Percentiles rank a stretch among this genome's conserved stretches.
phyloP scores from a whole-genome alignment of 495 filamentous ascomycete species.

The Annulohypoxylon nitens region DNA sequence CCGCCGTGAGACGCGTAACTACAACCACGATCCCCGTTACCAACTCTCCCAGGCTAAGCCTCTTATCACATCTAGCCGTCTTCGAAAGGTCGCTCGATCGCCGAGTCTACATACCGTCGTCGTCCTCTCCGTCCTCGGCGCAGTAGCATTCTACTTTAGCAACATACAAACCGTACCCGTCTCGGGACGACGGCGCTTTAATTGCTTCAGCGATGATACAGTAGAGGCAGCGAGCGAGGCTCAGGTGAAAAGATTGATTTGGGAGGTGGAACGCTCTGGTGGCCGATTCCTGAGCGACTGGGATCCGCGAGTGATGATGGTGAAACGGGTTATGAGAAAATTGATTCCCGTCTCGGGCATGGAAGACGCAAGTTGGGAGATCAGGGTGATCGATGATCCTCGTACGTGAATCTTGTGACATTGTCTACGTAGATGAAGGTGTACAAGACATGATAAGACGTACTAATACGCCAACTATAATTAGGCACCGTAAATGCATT shows the following conservation, averaged over 20 bases:
- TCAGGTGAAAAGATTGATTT: constrained; percentile 65
- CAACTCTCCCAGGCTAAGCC: constrained; percentile 54
- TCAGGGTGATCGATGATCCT: constrained; percentile 82
- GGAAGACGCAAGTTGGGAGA: constrained; percentile 76
- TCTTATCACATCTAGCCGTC: constrained; percentile 51
- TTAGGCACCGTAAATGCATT: constrained; percentile 77
- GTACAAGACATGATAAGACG: neutral
- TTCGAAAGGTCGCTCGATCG: constrained; percentile 44
- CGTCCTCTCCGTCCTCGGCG: constrained; percentile 53
- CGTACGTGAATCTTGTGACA: constrained; percentile 42
- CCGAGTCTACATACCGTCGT: constrained; percentile 53
- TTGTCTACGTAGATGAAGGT: neutral
- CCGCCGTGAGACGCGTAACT: constrained; percentile 36
- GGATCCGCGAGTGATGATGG: constrained; percentile 60
- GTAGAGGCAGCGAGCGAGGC: constrained; percentile 68
- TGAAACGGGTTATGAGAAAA: constrained; percentile 76
- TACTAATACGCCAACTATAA: constrained; percentile 19
- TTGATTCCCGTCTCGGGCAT: constrained; percentile 78
- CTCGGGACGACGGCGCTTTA: constrained; percentile 85
- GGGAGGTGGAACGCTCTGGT: constrained; percentile 54
- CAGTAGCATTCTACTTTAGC: constrained; percentile 71
- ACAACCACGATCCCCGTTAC: constrained; percentile 42
- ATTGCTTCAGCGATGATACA: constrained; percentile 70
- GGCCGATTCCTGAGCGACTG: constrained; percentile 56
- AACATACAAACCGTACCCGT: constrained; percentile 86